These are phyloP conservation scores for Colletotrichum karsti DNA, from an alignment of 2,329 filamentous ascomycete species.

Conservation along the genomic window DNA sequence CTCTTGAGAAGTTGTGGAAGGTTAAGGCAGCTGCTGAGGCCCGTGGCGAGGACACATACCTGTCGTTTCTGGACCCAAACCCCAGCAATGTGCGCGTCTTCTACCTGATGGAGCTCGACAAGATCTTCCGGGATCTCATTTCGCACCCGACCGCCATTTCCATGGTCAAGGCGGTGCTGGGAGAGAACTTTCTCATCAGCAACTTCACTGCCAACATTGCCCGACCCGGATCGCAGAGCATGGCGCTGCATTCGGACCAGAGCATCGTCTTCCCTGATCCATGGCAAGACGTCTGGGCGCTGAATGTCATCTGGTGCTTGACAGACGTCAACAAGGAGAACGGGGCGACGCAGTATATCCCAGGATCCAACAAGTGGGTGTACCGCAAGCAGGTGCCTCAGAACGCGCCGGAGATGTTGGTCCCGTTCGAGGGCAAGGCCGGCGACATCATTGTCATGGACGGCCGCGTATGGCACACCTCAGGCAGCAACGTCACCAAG, in stretches of 20 bases:
- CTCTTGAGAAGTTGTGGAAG: background rate
- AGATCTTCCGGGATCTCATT: background rate
- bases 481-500: background rate
- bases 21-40: background rate
- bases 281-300: background rate
- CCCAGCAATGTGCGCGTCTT: background rate
- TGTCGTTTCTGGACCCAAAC: background rate
- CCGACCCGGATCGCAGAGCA: background rate
- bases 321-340: background rate
- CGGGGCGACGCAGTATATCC: background rate
- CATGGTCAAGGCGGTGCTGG: background rate
- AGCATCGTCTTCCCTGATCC: background rate
- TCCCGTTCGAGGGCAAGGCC: background rate
- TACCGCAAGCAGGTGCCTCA: background rate
- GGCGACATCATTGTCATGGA: background rate
- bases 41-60: background rate
- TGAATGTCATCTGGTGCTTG: background rate
- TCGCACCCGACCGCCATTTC: background rate
- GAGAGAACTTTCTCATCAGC: background rate
- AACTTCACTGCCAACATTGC: background rate
- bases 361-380: background rate
- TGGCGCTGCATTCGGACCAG: background rate
- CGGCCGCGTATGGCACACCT: background rate
- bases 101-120: background rate
- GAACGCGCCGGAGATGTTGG: background rate